Conservation (phyloP, 441 rosid genomes). For the Mallotus repandus region DNA sequence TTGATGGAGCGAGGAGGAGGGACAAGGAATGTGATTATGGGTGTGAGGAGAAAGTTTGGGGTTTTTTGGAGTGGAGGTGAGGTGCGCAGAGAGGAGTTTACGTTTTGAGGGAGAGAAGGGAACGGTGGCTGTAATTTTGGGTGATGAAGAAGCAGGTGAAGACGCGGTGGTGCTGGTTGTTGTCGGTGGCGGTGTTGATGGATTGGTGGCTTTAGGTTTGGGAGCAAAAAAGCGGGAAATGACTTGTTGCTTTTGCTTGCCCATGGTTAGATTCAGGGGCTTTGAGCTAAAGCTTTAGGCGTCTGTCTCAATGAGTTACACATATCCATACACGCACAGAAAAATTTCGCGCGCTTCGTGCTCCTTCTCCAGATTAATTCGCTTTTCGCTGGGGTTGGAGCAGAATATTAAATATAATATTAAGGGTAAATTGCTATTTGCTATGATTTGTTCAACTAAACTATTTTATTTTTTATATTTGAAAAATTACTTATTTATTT, state of each 20-base stretch:
- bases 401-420: too few relatives aligned
- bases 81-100: slow-evolving; percentile 56
- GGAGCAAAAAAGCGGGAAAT: slow-evolving; percentile 93
- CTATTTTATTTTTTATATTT: too few relatives aligned
- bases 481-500: too few relatives aligned
- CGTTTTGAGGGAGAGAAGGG: slow-evolving; percentile 81
- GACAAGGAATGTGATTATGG: slow-evolving; percentile 36
- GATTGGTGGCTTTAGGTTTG: slow-evolving; percentile 43
- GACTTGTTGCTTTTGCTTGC: slow-evolving; percentile 78
- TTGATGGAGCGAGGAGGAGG: slow-evolving; percentile 43
- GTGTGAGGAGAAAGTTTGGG: slow-evolving; percentile 39
- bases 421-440: too few relatives aligned
- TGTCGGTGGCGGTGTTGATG: slow-evolving; percentile 29
- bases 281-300: not conserved
- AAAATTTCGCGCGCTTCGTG: slow-evolving; percentile 17
- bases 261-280: slow-evolving; percentile 34
- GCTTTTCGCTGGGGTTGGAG: too few relatives aligned
- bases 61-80: slow-evolving; percentile 44
- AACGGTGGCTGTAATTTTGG: slow-evolving; percentile 64
- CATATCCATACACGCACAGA: too few relatives aligned
- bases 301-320: too few relatives aligned
- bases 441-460: too few relatives aligned
- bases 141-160: slow-evolving; percentile 28
- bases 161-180: slow-evolving; percentile 14
- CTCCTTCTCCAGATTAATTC: too few relatives aligned